phyloP scores from a whole-genome alignment of 176 grass and related monocot genomes.

The Phyllostachys edulis region DNA sequence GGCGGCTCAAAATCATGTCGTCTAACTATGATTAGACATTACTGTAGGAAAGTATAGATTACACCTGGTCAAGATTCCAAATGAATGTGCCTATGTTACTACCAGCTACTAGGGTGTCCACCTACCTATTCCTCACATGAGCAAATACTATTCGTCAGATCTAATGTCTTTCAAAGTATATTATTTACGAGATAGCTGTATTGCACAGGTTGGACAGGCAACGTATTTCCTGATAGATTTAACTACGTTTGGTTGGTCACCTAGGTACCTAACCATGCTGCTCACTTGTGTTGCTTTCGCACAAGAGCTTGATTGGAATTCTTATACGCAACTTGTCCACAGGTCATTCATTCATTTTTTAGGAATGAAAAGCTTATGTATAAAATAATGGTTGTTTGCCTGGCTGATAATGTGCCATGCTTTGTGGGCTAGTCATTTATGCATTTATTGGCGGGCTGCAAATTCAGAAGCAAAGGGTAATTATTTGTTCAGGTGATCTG shows the following conservation, averaged over 20 bases:
- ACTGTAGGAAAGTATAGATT: neutral
- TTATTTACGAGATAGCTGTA: neutral
- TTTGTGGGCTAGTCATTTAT: neutral
- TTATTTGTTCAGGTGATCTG: neutral
- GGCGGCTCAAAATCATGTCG: neutral
- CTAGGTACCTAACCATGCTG: slow-evolving; percentile 43
- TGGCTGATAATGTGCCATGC: slow-evolving; percentile 14
- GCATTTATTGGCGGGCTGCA: neutral
- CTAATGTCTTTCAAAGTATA: neutral
- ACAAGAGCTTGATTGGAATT: slow-evolving; percentile 13
- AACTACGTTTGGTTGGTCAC: slow-evolving; percentile 45
- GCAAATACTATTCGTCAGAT: neutral
- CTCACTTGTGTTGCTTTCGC: slow-evolving; percentile 7
- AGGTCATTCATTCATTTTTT: neutral
- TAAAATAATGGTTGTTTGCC: neutral
- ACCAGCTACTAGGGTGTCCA: neutral
- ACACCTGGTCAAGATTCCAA: neutral
- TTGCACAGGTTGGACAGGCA: slow-evolving; percentile 29
- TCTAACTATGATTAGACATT: slow-evolving; percentile 7
- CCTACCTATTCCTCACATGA: neutral
- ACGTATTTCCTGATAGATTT: slow-evolving; percentile 26
- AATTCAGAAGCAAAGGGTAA: neutral
- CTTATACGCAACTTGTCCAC: neutral
- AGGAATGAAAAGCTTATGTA: neutral
- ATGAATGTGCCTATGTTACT: neutral